Base-by-base conservation (phyloP, 371 early-diverging fungal species). In the Apophysomyces sp. region DNA sequence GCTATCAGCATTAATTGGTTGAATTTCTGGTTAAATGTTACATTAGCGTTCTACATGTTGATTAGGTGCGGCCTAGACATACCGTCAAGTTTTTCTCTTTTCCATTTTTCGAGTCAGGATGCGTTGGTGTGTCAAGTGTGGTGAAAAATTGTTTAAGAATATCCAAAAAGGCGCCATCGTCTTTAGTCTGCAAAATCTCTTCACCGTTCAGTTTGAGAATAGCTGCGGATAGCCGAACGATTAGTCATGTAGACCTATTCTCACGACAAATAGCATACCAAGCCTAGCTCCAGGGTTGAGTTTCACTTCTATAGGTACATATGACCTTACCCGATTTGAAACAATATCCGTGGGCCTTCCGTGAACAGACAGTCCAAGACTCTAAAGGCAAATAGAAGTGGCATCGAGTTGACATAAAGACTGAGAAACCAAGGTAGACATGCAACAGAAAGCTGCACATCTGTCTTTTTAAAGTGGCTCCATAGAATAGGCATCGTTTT, bases 391-490 rank as follows among this genome's bases (percentile, higher is more conserved):
- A 89, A 94, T 3, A 86, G 65, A 15, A 98, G 69, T 9, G 98
- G 96, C 87, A 98, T 89, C 1, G 95, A 90, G 74, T 96, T 97
- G 75, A 97, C 89, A 66, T 89, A 98, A 30, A 98, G 75, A 49
- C 94, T 93, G 55, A 98, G 80, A 74, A 98, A 96, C 98, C 98
- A 97, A 4, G 97, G 96, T 52, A 98, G 68, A 60, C 94, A 96
- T 3, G 94, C 96, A 2, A 97, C 94, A 0, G 97, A 95, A 6
- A 98, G 84, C 72, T 97, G 96, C 30, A 98, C 94, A 70, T 96
- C 96, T 27, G 88, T 81, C 63, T 86, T 84, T 52, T 89, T 89
- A 32, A 95, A 86, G 71, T 95, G 94, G 3, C 83, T 83, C 58
- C 86, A 82, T 52, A 97, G 73, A 39, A 89, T 81, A 0, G 93